Base-by-base conservation (phyloP, 805 yeast genomes). In the Ogataea paraovalis region DNA sequence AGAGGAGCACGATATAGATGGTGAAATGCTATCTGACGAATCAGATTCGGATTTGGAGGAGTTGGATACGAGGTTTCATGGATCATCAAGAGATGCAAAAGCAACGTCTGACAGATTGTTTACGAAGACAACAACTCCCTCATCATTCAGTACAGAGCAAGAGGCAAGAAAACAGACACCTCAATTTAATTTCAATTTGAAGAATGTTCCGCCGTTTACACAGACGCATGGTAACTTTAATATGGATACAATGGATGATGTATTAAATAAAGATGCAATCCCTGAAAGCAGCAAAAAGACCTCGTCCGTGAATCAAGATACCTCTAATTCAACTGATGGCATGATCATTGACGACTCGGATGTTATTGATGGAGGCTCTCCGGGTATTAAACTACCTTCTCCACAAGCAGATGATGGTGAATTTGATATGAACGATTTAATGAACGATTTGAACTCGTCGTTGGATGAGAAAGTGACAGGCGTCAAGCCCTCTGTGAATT, bases 161-260 rank as follows among this genome's bases (percentile, higher is more conserved):
- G n/a, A n/a, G n/a, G n/a, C n/a, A n/a, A n/a, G n/a, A n/a, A n/a
- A n/a, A n/a, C n/a, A n/a, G n/a, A n/a, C n/a, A n/a, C n/a, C n/a
- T n/a, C n/a, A n/a, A n/a, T n/a, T n/a, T n/a, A 14, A 34, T 4
- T 45, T 52, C 30, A 47, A 46, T 21, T 43, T 58, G 14, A 41
- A 57, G 1, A 56, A 58, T 10, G 48, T 60, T 2, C 60, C 67
- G 4, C 68, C 67, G 2, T 64, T 64, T 41, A 59, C 65, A 2
- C 59, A 61, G 44, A 64, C 66, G 0, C 51, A 50, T 42, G 68
- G 67, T 3, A 53, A 65, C 39, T 59, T 65, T 47, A 55, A 60
- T 44, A 57, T 65, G 65, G 47, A 56, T 10, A 51, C 57, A 12
- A 48, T 64, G 32, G 53, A 48, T 14, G 56, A 54, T 7, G 48